Base-by-base conservation (phyloP, 768 basidiomycete species). In the Coprinopsis strossmayeri region DNA sequence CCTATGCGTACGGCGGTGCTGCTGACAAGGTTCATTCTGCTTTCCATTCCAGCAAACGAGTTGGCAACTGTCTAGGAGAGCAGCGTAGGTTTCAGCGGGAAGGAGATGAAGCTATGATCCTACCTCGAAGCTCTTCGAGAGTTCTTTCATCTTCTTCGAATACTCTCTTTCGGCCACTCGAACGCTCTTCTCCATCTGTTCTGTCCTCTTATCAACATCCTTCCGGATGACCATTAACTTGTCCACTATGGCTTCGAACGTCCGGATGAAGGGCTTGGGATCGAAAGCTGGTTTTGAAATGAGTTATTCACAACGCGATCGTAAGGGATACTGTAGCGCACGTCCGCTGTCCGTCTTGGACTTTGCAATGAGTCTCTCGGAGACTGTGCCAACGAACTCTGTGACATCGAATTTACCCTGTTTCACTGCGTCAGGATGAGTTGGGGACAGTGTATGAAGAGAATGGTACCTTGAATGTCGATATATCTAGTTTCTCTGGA, bases 1-100 rank as follows among this genome's bases (percentile, higher is more conserved):
- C 95, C 96, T 56, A 98, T 96, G 42, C 95, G 77, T 40, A 97
- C 84, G 12, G 96, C 92, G 12, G 93, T 94, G 46, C 90, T 79
- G 28, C 94, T 92, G 26, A 99, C 94, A 59, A 93, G 86, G 48
- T 83, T 91, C 74, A 98, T 91, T 58, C 85, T 82, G 53, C 71
- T 79, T 62, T 98, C 94, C 82, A 98, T 93, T 4, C 81, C 84
- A 23, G 81, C 69, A 68, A 96, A 97, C 1, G 92, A 90, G 55
- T 79, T 81, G 3, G 87, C 86, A 27, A 96, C 94, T 27, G 82
- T 79, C 92, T 98, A 35, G 56, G 43, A 34, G 27, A 34, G 21
- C 42, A 26, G 21, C 41, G 45, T 45, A 34, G 12, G 51, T 26
- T 24, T 20, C 3, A 23, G 49, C 49, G 28, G 47, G 17, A 34